phyloP scores from a whole-genome alignment of 176 grass and related monocot genomes.

The Zoysia japonica region DNA sequence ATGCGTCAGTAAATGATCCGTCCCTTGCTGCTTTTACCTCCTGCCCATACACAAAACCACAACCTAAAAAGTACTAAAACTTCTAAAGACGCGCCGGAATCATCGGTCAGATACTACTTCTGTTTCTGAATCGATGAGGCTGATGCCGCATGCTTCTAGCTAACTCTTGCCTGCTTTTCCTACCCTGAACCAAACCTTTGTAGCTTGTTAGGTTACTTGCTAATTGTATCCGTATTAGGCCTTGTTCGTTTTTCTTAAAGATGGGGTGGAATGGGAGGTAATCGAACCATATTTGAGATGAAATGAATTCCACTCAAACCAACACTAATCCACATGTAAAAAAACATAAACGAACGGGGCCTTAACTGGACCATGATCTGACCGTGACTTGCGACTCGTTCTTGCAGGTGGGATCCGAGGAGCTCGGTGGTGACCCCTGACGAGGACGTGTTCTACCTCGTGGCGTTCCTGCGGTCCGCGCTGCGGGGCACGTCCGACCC shows the following conservation, averaged over 20 bases:
- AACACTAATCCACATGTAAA: too few relatives aligned
- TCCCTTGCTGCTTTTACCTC: conserved; percentile 24
- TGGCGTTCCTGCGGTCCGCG: conserved; percentile 82
- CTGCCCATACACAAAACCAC: neutral
- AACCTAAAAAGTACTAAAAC: neutral
- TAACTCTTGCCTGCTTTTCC: conserved; percentile 15
- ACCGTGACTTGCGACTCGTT: neutral
- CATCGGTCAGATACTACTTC: neutral
- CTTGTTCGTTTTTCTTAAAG: too few relatives aligned
- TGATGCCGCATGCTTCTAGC: neutral
- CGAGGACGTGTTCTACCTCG: conserved; percentile 94
- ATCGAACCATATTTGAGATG: too few relatives aligned
- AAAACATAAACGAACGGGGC: too few relatives aligned
- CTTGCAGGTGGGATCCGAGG: conserved; percentile 76
- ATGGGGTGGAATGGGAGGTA: too few relatives aligned
- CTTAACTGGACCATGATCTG: neutral
- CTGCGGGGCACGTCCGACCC: conserved; percentile 46
- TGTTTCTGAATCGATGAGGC: neutral
- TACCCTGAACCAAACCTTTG: neutral
- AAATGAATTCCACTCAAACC: too few relatives aligned
- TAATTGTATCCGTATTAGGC: neutral
- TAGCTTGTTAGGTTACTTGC: neutral
- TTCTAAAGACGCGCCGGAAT: conserved; percentile 25
- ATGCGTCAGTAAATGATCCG: conserved; percentile 12
- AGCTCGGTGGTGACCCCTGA: conserved; percentile 80